Evolutionary conservation across 371 early-diverging fungal species (phyloP).

Genomic region (Apophysomyces variabilis): DNA sequence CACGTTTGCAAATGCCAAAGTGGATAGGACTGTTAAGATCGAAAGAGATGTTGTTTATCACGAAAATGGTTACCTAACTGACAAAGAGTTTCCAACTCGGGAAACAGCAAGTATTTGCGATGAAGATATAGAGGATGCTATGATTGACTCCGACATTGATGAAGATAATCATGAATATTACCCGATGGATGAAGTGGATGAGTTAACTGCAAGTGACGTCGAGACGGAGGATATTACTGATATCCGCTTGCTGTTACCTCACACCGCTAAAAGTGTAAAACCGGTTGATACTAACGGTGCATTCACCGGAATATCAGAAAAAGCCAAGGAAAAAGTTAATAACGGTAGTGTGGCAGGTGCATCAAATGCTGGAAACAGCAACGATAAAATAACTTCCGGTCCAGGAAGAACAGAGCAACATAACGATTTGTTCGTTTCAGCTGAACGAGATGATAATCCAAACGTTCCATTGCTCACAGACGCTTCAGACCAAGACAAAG

Average conservation of each 20-base stretch:
- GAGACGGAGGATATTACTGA: background rate
- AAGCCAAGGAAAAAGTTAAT: background rate
- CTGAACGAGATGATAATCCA: no score
- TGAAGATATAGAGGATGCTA: background rate
- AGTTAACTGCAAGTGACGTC: background rate
- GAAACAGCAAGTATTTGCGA: background rate
- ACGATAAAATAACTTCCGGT: background rate
- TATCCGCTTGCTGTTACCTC: background rate
- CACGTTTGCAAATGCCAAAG: background rate
- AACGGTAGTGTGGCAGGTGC: background rate
- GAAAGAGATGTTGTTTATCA: no score
- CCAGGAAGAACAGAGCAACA: background rate
- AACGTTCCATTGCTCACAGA: no score
- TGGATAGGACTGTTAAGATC: background rate
- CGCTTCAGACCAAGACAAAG: no score
- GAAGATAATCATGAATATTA: no score
- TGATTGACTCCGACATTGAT: no score
- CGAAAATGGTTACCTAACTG: background rate
- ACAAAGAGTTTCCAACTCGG: background rate
- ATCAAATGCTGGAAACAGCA: background rate
- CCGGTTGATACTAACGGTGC: no score
- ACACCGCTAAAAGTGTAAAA: no score
- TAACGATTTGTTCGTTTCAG: no score
- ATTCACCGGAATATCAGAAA: background rate
- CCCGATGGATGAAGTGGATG: background rate